Evolutionary conservation across 164 flowering plant genomes (phyloP).

Genomic region (Akebia trifoliata): DNA sequence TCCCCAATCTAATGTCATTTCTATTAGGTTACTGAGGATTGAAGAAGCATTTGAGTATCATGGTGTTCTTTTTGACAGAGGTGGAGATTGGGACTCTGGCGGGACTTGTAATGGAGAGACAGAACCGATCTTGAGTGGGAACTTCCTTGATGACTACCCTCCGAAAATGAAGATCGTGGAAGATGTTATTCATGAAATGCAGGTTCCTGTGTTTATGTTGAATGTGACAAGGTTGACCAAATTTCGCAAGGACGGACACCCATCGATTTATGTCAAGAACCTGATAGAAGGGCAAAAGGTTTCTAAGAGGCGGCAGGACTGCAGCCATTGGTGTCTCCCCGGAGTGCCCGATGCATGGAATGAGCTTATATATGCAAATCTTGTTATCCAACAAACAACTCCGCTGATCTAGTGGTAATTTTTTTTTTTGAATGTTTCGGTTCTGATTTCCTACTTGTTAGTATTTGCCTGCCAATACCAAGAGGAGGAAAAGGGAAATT

Average conservation of each 20-base stretch:
- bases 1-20: not conserved
- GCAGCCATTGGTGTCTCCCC: constrained; percentile 99
- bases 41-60: not conserved
- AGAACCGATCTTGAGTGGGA: constrained; percentile 54
- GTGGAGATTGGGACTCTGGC: constrained; percentile 99
- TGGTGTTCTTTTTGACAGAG: constrained; percentile 38
- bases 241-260: constrained; percentile 91
- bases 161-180: constrained; percentile 80
- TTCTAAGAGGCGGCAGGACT: constrained; percentile 67
- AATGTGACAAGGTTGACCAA: constrained; percentile 80
- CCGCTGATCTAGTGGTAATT: not conserved
- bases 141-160: constrained; percentile 67
- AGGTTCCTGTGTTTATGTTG: constrained; percentile 51
- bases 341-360: constrained; percentile 99
- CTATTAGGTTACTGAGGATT: not conserved
- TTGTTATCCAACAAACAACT: constrained; percentile 25
- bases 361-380: constrained; percentile 67
- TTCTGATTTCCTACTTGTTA: not conserved
- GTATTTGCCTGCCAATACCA: not conserved
- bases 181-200: constrained; percentile 59
- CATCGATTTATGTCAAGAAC: constrained; percentile 71
- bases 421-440: not conserved
- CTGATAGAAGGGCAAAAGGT: constrained; percentile 33
- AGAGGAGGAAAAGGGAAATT: no score
- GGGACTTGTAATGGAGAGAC: constrained; percentile 86